Evolutionary conservation across 768 basidiomycete genomes (phyloP), one percentile per base, ranked within the genome.

Genomic region (Exidia glandulosa): DNA sequence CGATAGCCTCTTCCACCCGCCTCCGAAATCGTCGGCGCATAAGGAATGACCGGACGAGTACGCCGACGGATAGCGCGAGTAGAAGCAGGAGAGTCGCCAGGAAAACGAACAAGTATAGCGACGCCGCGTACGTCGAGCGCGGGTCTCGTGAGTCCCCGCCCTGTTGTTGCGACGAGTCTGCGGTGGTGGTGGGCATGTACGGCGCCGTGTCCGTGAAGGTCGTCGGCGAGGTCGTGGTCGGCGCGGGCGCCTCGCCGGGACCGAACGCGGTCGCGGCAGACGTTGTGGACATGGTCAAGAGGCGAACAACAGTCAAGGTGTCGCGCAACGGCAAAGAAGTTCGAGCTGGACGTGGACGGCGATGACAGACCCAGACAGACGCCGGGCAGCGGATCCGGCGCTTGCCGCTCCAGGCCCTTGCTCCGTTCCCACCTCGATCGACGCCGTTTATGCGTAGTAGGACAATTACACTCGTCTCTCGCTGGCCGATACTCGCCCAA

Each of bases 31-130:
- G 61, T 10, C 65, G 62, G 25, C 66, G 59, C 5, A 67, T 56
- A 56, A 67, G 37, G 59, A 61, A 64, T 2, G 65, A 66, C 2
- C 66, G 61, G 25, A 64, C 30, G 41, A 65, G 62, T 58, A 67
- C 66, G 32, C 56, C 59, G 47, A 63, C 64, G n/a, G 61, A 60
- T 2, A 65, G 61, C 2, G 48, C 57, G n/a, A 65, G 56, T 23
- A 65, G 61, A 27, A 65, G 58, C 36, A 65, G 54, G n/a, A 65
- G 60, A 19, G 65, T 65, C n/a, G 62, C 62, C 7, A 65, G 59
- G 61, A 65, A 65, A 14, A 63, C 64, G 59, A 63, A 65, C 23
- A 65, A 59, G 36, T 65, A 65, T 3, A 65, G 63, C 19, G 58
- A 59, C 59, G 50, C 50, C 27, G 50, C 25, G 41, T 45, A 45